phyloP scores from a whole-genome alignment of 768 basidiomycete genomes.

The Amanita pallidorosea region DNA sequence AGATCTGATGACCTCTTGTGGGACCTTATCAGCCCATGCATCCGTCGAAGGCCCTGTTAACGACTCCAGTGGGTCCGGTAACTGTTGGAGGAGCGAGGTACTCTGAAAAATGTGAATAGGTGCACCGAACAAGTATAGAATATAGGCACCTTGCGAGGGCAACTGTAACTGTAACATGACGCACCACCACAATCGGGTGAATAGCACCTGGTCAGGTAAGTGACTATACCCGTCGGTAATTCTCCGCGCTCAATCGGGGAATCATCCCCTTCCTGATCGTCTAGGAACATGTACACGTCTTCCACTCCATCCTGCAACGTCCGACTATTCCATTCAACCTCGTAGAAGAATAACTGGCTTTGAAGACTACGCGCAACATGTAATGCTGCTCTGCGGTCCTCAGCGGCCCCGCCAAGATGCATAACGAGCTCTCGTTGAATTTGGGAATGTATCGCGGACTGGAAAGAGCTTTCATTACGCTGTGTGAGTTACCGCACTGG shows the following conservation, averaged over 20 bases:
- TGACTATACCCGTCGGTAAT: slow-evolving; percentile 83
- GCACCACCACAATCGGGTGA: slow-evolving; percentile 71
- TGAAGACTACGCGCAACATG: slow-evolving; percentile 87
- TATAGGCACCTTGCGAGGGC: slow-evolving; percentile 52
- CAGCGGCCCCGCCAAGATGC: slow-evolving; percentile 62
- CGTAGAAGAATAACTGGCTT: slow-evolving; percentile 89
- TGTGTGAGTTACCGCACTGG: neutral
- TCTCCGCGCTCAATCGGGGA: slow-evolving; percentile 50
- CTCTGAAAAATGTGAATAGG: slow-evolving; percentile 15
- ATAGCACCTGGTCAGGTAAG: slow-evolving; percentile 85
- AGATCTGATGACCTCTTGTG: slow-evolving; percentile 24
- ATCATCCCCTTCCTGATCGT: slow-evolving; percentile 63
- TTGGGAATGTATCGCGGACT: slow-evolving; percentile 84
- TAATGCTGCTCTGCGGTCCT: slow-evolving; percentile 74
- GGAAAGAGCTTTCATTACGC: slow-evolving; percentile 2
- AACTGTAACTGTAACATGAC: slow-evolving; percentile 75
- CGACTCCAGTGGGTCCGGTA: slow-evolving; percentile 19
- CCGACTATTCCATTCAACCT: slow-evolving; percentile 89
- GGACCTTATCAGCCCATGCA: slow-evolving; percentile 39
- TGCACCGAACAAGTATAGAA: neutral
- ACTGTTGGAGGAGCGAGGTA: slow-evolving; percentile 17
- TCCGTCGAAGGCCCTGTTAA: slow-evolving; percentile 21
- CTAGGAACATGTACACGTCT: slow-evolving; percentile 89
- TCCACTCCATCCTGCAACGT: slow-evolving; percentile 80
- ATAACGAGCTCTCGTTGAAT: slow-evolving; percentile 78